Evolutionary conservation across 163 green algal species (phyloP).

Genomic region (Trebouxia gelatinosa): DNA sequence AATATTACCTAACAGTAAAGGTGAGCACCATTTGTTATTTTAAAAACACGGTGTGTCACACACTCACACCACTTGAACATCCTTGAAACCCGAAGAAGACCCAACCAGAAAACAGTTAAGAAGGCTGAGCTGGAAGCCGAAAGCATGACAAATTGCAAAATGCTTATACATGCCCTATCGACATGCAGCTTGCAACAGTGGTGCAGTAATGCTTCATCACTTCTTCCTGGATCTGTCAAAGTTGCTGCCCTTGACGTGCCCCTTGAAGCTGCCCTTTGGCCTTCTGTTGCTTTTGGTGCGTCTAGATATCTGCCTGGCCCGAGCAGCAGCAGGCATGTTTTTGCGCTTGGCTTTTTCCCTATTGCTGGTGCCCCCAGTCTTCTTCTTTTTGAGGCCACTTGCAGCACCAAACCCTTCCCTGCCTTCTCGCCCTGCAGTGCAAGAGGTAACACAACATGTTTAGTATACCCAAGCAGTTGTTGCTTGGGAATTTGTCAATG

Average conservation of each 20-base stretch:
- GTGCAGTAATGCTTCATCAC: too few relatives aligned
- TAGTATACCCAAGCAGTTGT: background rate
- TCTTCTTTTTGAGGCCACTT: slow-evolving; percentile 76
- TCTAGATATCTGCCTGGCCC: slow-evolving; percentile 37
- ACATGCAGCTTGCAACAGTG: too few relatives aligned
- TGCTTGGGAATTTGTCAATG: too few relatives aligned
- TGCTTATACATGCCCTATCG: too few relatives aligned
- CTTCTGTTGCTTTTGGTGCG: background rate
- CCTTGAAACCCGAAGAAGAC: too few relatives aligned
- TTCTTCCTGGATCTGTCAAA: slow-evolving; percentile 16
- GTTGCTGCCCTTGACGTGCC: slow-evolving; percentile 46
- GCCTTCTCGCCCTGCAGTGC: slow-evolving; percentile 70
- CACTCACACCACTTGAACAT: too few relatives aligned
- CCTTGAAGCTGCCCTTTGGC: slow-evolving; percentile 77
- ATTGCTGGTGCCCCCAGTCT: slow-evolving; percentile 85
- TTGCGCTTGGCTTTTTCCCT: slow-evolving; percentile 88
- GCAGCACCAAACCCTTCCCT: slow-evolving; percentile 75
- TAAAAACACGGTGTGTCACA: too few relatives aligned
- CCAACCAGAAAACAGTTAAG: too few relatives aligned
- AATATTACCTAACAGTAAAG: too few relatives aligned
- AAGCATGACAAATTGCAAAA: too few relatives aligned
- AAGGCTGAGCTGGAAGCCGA: too few relatives aligned
- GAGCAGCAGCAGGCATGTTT: slow-evolving; percentile 77
- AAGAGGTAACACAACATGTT: background rate
- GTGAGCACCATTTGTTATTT: too few relatives aligned